These are phyloP conservation scores for Pseudoscleropodium purum DNA, from an alignment of 225 moss, liverwort and hornwort genomes.

Conservation along the genomic window DNA sequence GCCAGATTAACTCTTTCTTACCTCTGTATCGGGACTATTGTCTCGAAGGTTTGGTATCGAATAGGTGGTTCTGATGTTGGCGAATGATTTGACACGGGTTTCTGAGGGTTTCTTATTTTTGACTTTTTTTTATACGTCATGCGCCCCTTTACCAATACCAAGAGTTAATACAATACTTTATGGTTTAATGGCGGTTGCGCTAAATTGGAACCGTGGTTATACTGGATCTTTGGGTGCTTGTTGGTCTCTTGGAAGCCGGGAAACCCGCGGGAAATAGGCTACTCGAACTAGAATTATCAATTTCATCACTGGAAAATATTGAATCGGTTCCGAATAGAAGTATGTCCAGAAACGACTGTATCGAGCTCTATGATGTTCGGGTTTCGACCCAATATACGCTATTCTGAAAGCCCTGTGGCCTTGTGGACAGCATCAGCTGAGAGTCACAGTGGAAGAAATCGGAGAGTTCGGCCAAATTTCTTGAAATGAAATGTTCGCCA, in stretches of 20 bases:
- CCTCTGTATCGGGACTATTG: neutral
- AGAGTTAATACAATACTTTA: neutral
- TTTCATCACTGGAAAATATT: fast-evolving
- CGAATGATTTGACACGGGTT: constrained; percentile 67
- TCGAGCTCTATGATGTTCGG: constrained; percentile 11
- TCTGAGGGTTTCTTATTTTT: constrained; percentile 11
- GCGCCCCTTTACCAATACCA: constrained; percentile 49
- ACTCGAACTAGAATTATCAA: fast-evolving
- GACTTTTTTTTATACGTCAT: fast-evolving
- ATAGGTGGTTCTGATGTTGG: constrained; percentile 6
- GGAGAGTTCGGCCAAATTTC: fast-evolving
- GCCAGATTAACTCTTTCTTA: constrained; percentile 16
- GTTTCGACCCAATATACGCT: constrained; percentile 20
- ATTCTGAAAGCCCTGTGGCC: constrained; percentile 12
- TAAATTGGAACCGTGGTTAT: constrained; percentile 10
- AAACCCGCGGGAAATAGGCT: constrained; percentile 16
- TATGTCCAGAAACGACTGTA: fast-evolving
- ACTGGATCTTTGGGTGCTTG: constrained; percentile 39
- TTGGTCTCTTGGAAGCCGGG: constrained; percentile 44
- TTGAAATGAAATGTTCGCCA: too few relatives aligned
- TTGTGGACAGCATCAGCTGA: constrained; percentile 4
- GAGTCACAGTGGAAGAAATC: neutral
- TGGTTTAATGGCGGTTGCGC: constrained; percentile 49
- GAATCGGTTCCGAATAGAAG: neutral
- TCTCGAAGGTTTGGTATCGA: constrained; percentile 24